Base-by-base conservation (phyloP, 2,329 filamentous ascomycete species). In the Xylariaceae sp. region DNA sequence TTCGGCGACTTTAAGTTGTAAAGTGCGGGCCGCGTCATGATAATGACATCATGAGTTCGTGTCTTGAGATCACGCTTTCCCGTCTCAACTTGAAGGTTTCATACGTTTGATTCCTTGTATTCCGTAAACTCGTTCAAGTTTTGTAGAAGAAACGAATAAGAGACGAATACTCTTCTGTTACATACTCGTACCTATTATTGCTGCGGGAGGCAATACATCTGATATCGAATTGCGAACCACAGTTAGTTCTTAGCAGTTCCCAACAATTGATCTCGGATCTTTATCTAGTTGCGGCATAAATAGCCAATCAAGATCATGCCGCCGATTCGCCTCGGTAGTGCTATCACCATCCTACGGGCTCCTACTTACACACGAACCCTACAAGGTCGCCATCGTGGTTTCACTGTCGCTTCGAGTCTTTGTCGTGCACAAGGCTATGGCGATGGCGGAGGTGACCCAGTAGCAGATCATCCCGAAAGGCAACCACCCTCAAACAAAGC, bases 381-480 rank as follows among this genome's bases (percentile, higher is more conserved):
- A 30, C 66, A 57, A 61, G 50, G 52, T 18, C 66, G 64, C 61
- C 67, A 63, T 37, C 69, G 66, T 47, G 58, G 62, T 35, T 68
- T 72, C 56, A 51, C 61, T 49, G 57, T 66, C 9, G 63, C 66
- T 4, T 48, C 67, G 13, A 62, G 64, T n/a, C 57, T 59, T 17
- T 60, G 59, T 7, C 61, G 64, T 37, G 50, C 59, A 7, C 69
- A 73, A 67, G 75, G 75, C 13, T 78, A 78, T 57, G 75, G 76
- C n/a, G 73, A 76, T 58, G 74, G 70, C 34, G 66, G 74, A 56
- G 75, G 75, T 13, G 65, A 74, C 48, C 75, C 76, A 0, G 62
- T 63, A 37, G 72, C 66, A 15, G 72, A 74, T 48, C 68, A 73
- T 35, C 75, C 76, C 2, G 69, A 74, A 61, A 63, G 71, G 10